phyloP scores from a whole-genome alignment of 2,329 filamentous ascomycete genomes.

The Fusarium brachygibbosum region DNA sequence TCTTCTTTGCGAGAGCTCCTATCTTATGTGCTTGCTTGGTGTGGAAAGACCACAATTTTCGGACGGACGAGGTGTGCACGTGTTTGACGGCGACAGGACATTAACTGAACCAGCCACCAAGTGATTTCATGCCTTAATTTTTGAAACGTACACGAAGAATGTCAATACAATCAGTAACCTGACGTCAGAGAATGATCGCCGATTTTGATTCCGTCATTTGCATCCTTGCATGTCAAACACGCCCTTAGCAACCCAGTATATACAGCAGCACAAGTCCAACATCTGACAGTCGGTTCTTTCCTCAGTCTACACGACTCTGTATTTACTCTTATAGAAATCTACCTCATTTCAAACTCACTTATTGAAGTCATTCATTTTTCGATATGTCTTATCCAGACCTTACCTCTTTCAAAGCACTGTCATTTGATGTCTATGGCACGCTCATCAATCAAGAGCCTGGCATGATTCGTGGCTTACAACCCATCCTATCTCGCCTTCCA shows the following conservation, averaged over 20 bases:
- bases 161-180: not conserved
- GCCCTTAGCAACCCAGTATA: slow-evolving; percentile 15
- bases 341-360: not conserved
- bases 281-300: not conserved
- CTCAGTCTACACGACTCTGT: not conserved
- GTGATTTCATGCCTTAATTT: no score
- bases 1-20: no score
- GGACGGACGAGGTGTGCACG: no score
- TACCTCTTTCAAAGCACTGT: slow-evolving; percentile 13
- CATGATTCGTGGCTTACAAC: slow-evolving; percentile 13
- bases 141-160: no score
- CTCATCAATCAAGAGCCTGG: slow-evolving; percentile 24
- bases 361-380: not conserved
- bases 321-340: fast-evolving
- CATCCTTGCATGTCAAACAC: slow-evolving; percentile 10
- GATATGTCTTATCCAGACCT: slow-evolving; percentile 6
- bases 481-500: slow-evolving; percentile 1
- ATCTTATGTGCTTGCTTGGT: no score
- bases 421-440: slow-evolving; percentile 21
- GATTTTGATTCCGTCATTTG: not conserved
- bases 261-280: fast-evolving
- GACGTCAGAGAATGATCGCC: slow-evolving; percentile 3
- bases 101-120: no score
- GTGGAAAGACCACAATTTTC: no score
- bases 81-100: no score